phyloP scores from a whole-genome alignment of 148 eudicot species.

The Nepenthes gracilis region DNA sequence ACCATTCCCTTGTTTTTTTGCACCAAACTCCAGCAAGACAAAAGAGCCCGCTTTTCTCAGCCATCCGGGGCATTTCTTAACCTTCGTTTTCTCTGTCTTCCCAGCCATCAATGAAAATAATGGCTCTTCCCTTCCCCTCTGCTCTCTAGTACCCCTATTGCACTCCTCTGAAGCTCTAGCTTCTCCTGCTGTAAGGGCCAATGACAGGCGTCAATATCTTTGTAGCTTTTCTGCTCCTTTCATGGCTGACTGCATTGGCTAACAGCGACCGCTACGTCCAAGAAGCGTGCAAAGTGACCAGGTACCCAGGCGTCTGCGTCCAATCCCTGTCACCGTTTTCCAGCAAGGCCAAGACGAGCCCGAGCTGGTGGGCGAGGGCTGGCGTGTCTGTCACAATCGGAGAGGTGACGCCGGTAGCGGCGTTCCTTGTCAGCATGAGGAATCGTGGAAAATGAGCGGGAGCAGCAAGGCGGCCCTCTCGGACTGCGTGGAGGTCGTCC shows the following conservation, averaged over 20 bases:
- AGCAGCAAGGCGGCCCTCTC: conserved; percentile 27
- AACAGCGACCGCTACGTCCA: conserved; percentile 18
- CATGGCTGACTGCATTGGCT: background rate
- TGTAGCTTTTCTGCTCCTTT: too few species aligned
- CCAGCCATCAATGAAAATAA: too few species aligned
- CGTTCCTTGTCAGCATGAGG: conserved; percentile 13
- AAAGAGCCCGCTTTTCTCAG: too few species aligned
- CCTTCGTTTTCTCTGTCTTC: too few species aligned
- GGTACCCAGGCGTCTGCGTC: conserved; percentile 41
- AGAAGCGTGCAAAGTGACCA: conserved; percentile 62
- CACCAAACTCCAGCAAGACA: too few species aligned
- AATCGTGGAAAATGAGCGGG: conserved; percentile 14
- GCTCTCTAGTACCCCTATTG: too few species aligned
- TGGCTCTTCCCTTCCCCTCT: too few species aligned
- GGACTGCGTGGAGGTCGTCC: conserved; percentile 56
- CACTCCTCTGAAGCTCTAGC: too few species aligned
- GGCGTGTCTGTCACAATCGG: conserved; percentile 58
- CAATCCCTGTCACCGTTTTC: conserved; percentile 45
- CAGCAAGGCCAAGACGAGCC: conserved; percentile 32
- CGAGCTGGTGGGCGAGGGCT: conserved; percentile 53
- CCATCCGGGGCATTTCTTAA: too few species aligned
- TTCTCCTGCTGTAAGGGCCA: too few species aligned
- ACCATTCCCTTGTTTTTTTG: too few species aligned
- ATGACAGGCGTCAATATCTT: too few species aligned
- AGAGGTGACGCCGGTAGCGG: conserved; percentile 30